Evolutionary conservation across 2,329 filamentous ascomycete species (phyloP).

Genomic region (Alternaria postmessia): DNA sequence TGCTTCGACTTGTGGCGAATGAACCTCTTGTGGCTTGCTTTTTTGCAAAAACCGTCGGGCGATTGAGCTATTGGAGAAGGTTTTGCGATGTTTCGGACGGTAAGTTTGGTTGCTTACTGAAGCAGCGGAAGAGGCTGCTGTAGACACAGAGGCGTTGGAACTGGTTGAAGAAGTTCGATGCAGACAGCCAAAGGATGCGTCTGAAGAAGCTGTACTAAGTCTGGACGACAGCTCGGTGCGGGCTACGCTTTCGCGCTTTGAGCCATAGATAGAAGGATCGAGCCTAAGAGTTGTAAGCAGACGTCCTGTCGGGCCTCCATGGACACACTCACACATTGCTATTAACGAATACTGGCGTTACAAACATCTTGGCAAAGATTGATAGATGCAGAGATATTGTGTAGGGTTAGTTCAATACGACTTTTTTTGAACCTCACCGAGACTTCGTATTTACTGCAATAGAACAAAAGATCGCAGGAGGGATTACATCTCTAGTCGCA

Average conservation of each 20-base stretch:
- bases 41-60: constrained; percentile 25
- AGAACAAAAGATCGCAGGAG: constrained; percentile 1
- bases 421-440: neutral
- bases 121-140: constrained; percentile 23
- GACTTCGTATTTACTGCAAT: neutral
- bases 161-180: constrained; percentile 21
- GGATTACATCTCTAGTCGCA: constrained; percentile 6
- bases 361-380: constrained; percentile 25
- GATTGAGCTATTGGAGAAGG: constrained; percentile 20
- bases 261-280: constrained; percentile 16
- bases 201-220: constrained; percentile 19
- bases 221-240: constrained; percentile 11
- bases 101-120: constrained; percentile 9
- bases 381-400: neutral
- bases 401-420: neutral
- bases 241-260: constrained; percentile 10
- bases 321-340: constrained; percentile 25
- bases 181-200: constrained; percentile 16
- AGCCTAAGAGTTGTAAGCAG: constrained; percentile 23
- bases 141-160: constrained; percentile 19
- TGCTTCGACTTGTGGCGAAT: neutral
- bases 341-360: constrained; percentile 21
- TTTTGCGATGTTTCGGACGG: constrained; percentile 23
- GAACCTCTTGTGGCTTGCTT: constrained; percentile 10
- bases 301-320: neutral